These are phyloP conservation scores for Trametes cinnabarina DNA, from an alignment of 768 basidiomycete species.

Conservation along the genomic window DNA sequence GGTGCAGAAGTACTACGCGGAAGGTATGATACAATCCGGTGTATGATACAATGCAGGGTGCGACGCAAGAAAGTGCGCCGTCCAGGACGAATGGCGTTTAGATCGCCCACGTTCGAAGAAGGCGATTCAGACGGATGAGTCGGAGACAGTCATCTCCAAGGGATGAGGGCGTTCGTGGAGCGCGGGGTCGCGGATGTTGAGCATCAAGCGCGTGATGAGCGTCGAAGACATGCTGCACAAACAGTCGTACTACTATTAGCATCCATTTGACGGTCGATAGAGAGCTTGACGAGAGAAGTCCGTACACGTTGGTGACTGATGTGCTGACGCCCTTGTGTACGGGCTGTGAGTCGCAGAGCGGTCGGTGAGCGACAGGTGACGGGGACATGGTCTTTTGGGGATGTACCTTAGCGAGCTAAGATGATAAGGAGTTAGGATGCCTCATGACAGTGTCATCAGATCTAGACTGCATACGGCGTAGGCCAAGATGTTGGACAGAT, in stretches of 20 bases:
- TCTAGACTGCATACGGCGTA: neutral
- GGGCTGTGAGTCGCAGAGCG: neutral
- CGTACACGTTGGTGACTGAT: slow-evolving; percentile 12
- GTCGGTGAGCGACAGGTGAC: too few relatives aligned
- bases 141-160: neutral
- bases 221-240: slow-evolving; percentile 6
- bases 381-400: too few relatives aligned
- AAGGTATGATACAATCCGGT: too few relatives aligned
- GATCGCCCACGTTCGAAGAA: too few relatives aligned
- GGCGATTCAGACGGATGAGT: too few relatives aligned
- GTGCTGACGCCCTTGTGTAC: slow-evolving; percentile 8
- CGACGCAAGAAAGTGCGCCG: too few relatives aligned
- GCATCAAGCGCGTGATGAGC: slow-evolving; percentile 14
- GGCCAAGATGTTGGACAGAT: slow-evolving; percentile 5
- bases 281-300: too few relatives aligned
- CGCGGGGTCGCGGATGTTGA: slow-evolving; percentile 15
- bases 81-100: too few relatives aligned
- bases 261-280: too few relatives aligned
- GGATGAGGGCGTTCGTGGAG: neutral
- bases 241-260: neutral
- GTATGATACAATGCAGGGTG: too few relatives aligned
- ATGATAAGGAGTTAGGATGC: neutral
- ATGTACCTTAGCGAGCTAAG: neutral
- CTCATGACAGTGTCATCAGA: neutral
- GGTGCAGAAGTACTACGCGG: too few relatives aligned